Evolutionary conservation across 2,329 filamentous ascomycete species (phyloP), one percentile per base, ranked within the genome.

Genomic region (Zarea fungicola): DNA sequence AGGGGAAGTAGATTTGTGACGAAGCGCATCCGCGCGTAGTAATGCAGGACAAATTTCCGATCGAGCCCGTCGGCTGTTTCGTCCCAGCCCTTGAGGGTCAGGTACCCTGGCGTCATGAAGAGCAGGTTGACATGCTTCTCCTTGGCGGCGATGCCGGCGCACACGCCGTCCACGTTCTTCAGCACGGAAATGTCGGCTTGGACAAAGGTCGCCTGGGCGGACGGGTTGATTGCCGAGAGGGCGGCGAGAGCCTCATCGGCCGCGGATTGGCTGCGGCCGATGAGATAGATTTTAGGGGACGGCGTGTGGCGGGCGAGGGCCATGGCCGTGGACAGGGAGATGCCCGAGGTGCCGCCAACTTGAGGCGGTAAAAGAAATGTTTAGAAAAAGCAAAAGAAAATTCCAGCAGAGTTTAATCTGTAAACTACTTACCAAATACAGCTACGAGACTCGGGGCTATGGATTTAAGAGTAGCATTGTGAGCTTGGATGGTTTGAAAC

Each of bases 11-110:
- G 69, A 44, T 80, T 78, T 35, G 69, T 51, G 21, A 76, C 69
- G 59, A 82, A 78, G 35, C 77, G 75, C 54, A 76, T 71, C 28
- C 80, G 78, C 9, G 74, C 67, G 62, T 83, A 82, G 63, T 75
- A 80, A 29, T 69, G 69, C 21, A 83, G 68, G 5, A 74, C 65
- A 39, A 72, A 66, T 25, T 71, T 67, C 34, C 69, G 67, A 51
- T 78, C 70, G 6, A 84, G 66, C 9, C 75, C 77, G 61, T 84
- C 81, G 0, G 62, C 44, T 0, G 77, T 81, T 48, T 80, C 78
- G 74, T 49, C n/a, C 4, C 49, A 39, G 9, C 48, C 37, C n/a
- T 41, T 44, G 13, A 46, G 42, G 5, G 35, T 19, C 13, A 47
- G 19, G 18, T 46, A 29, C 31, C 70, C 70, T 11, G 64, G 60